Evolutionary conservation across 1,284 basidiomycete genomes (phyloP).

Genomic region (Mrakiaceae sp.): DNA sequence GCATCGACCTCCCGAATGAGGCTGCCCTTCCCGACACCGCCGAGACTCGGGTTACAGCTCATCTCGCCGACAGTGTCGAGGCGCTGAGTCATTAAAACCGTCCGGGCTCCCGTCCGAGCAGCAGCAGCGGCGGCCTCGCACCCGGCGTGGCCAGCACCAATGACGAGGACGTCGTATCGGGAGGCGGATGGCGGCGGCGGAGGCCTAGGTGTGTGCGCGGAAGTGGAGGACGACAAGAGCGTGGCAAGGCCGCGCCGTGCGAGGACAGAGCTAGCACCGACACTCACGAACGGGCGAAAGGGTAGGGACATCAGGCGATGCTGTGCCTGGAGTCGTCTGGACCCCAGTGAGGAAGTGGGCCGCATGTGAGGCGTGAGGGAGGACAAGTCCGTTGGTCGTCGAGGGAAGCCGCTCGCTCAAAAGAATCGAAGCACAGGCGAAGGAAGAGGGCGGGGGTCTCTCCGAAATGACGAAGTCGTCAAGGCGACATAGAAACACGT

Average conservation of each 20-base stretch:
- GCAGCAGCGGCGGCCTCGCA: conserved; percentile 80
- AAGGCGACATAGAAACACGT: no score
- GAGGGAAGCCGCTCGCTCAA: no score
- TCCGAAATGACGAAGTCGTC: no score
- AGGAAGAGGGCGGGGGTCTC: no score
- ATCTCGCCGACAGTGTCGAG: conserved; percentile 71
- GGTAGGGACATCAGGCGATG: no score
- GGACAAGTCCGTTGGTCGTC: no score
- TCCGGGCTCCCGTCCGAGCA: conserved; percentile 66
- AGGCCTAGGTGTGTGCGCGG: neutral
- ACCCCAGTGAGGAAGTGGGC: no score
- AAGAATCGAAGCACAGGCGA: no score
- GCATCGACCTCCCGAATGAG: conserved; percentile 80
- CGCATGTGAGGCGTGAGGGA: no score
- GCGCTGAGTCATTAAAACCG: conserved; percentile 67
- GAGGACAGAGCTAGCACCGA: no score
- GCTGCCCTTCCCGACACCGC: conserved; percentile 79
- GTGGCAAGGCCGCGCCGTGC: neutral
- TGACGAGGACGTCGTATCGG: conserved; percentile 53
- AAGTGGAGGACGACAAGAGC: neutral
- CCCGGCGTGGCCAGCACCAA: conserved; percentile 86
- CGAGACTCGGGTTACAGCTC: conserved; percentile 82
- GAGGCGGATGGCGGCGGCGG: conserved; percentile 1
- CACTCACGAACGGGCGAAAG: no score
- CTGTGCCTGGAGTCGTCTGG: no score